Conservation (phyloP, 805 yeast genomes). For the Zygotorulaspora florentina region DNA sequence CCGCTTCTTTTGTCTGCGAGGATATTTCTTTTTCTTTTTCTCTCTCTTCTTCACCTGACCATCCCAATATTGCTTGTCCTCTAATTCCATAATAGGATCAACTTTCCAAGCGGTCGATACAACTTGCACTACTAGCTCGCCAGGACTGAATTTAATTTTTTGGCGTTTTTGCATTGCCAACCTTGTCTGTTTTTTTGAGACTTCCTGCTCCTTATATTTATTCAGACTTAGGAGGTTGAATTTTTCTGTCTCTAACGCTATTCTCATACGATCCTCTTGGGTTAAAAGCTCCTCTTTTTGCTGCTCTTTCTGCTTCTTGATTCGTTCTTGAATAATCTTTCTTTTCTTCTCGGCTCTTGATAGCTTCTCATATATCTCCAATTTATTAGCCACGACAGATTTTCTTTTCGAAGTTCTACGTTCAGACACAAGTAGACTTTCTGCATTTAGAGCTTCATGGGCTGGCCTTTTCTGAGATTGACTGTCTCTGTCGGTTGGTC, state of each 20-base stretch:
- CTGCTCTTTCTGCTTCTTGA: slow-evolving; percentile 45
- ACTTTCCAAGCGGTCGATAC: slow-evolving; percentile 36
- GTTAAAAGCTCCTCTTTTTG: slow-evolving; percentile 38
- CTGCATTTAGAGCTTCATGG: slow-evolving; percentile 43
- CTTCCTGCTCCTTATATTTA: slow-evolving; percentile 78
- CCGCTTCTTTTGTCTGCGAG: slow-evolving; percentile 39
- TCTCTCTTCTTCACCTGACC: slow-evolving; percentile 39
- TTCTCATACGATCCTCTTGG: slow-evolving; percentile 49
- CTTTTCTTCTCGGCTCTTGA: slow-evolving; percentile 62
- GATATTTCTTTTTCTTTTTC: slow-evolving; percentile 42
- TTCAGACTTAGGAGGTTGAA: slow-evolving; percentile 69
- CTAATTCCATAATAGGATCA: slow-evolving; percentile 61
- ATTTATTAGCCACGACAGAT: slow-evolving; percentile 71
- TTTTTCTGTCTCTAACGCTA: slow-evolving; percentile 83
- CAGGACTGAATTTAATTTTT: slow-evolving; percentile 56
- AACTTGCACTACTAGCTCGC: slow-evolving; percentile 24
- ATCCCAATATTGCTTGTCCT: slow-evolving; percentile 42
- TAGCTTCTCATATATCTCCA: slow-evolving; percentile 69
- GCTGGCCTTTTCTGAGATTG: slow-evolving; percentile 14
- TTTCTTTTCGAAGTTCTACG: slow-evolving; percentile 75
- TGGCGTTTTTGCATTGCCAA: slow-evolving; percentile 65
- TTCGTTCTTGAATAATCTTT: slow-evolving; percentile 40
- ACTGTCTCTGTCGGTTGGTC: slow-evolving; percentile 34
- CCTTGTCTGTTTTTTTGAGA: slow-evolving; percentile 71
- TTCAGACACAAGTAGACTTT: slow-evolving; percentile 45